phyloP scores from a whole-genome alignment of 2,329 filamentous ascomycete genomes.

The Cryphonectria nitschkei region DNA sequence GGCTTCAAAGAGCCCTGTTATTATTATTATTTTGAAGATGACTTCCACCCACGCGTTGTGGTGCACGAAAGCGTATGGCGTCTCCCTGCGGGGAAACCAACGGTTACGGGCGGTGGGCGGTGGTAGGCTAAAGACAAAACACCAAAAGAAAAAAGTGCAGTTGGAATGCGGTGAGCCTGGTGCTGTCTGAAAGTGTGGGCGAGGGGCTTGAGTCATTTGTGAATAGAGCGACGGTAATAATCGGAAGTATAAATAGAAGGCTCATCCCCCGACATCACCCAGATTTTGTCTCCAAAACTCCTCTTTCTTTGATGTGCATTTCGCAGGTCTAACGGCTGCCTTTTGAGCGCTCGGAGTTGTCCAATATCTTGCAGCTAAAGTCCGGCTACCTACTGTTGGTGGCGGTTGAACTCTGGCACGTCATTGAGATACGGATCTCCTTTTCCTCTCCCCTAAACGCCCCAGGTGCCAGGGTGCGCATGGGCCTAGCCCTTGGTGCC shows the following conservation, averaged over 20 bases:
- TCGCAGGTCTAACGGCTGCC: constrained; percentile 28
- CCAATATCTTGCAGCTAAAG: constrained; percentile 27
- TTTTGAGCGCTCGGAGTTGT: constrained; percentile 29
- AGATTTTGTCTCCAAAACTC: constrained; percentile 21
- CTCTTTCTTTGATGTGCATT: constrained; percentile 24
- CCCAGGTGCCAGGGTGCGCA: not conserved
- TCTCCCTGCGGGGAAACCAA: not conserved
- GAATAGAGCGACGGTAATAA: constrained; percentile 17
- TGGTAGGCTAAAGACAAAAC: constrained; percentile 5
- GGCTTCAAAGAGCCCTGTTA: not conserved
- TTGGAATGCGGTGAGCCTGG: not conserved
- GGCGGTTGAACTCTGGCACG: not conserved
- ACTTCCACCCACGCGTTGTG: not conserved
- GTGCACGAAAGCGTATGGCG: not conserved
- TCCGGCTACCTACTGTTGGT: constrained; percentile 15
- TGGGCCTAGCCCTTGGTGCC: not conserved
- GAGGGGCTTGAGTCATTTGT: constrained; percentile 26
- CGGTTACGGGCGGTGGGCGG: not conserved
- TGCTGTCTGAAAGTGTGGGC: not conserved
- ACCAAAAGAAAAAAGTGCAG: not conserved
- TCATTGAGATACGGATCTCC: not conserved
- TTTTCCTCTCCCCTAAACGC: not conserved
- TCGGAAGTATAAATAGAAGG: constrained; percentile 42
- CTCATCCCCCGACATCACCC: constrained; percentile 21
- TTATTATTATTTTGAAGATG: not conserved